Evolutionary conservation across 2,329 filamentous ascomycete genomes (phyloP).

Genomic region (Penicillium sp.): DNA sequence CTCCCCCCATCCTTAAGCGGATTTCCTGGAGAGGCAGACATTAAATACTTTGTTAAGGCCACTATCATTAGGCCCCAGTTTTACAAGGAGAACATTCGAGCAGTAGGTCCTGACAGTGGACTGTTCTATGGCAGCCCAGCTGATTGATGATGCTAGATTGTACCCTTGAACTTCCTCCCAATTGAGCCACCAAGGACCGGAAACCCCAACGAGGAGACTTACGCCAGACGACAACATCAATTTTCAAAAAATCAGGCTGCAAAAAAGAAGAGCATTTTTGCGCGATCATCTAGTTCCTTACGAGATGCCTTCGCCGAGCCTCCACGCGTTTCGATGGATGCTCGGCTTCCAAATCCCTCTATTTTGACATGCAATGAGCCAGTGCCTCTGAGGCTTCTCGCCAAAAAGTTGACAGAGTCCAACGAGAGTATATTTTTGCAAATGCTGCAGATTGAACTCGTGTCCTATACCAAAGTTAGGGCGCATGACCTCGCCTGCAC

Average conservation of each 20-base stretch:
- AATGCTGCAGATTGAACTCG: conserved; percentile 75
- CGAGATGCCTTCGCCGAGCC: conserved; percentile 35
- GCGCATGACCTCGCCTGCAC: conserved; percentile 70
- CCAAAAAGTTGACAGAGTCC: conserved; percentile 70
- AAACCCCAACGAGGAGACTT: conserved; percentile 70
- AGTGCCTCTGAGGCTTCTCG: conserved; percentile 73
- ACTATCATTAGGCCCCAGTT: conserved; percentile 85
- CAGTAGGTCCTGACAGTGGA: conserved; percentile 31
- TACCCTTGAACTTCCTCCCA: conserved; percentile 79
- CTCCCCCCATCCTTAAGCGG: conserved; percentile 86
- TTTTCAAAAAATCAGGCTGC: conserved; percentile 46
- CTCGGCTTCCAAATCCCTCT: conserved; percentile 78
- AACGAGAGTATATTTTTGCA: conserved; percentile 70
- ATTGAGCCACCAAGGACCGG: conserved; percentile 80
- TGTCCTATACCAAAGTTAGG: conserved; percentile 74
- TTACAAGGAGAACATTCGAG: conserved; percentile 83
- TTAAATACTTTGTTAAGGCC: conserved; percentile 93
- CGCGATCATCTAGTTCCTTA: conserved; percentile 35
- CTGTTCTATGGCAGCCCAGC: neutral
- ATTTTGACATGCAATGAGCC: conserved; percentile 87
- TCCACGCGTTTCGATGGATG: conserved; percentile 71
- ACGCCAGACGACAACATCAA: conserved; percentile 69
- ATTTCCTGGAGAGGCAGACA: conserved; percentile 81
- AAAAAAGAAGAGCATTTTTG: conserved; percentile 62
- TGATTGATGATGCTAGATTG: conserved; percentile 30